Percentiles rank a stretch among this genome's conserved stretches.
phyloP scores from a whole-genome alignment of 192 early-diverging fungal species.

The Linnemannia elongata region DNA sequence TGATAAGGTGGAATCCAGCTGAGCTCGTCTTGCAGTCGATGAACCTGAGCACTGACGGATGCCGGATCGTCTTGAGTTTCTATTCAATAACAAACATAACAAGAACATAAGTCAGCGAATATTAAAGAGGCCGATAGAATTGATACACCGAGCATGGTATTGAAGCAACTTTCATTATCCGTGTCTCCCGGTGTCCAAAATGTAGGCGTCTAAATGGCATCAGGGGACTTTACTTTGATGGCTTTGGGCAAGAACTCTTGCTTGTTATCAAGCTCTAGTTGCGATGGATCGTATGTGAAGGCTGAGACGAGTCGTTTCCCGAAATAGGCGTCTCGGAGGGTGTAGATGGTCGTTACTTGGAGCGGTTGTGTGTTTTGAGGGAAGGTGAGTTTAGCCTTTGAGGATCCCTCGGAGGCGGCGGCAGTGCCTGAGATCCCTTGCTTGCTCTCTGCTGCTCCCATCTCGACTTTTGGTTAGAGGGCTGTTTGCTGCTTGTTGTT shows the following conservation, averaged over 20 bases:
- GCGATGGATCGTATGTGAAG: conserved; percentile 47
- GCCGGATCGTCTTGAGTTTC: conserved; percentile 55
- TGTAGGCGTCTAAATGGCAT: background rate
- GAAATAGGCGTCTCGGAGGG: conserved; percentile 35
- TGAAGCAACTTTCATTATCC: too few relatives aligned
- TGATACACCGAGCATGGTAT: too few relatives aligned
- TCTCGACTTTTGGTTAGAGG: background rate
- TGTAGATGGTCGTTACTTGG: conserved; percentile 32
- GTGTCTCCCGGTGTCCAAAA: too few relatives aligned
- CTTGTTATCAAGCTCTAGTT: conserved; percentile 46
- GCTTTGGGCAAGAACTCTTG: conserved; percentile 54
- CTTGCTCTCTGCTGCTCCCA: conserved; percentile 56
- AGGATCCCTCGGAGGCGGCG: conserved; percentile 26
- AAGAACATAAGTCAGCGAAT: background rate
- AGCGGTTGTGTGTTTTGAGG: conserved; percentile 27
- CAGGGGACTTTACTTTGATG: conserved; percentile 31
- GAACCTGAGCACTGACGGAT: conserved; percentile 52
- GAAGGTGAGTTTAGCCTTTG: conserved; percentile 40
- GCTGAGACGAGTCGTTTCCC: conserved; percentile 47
- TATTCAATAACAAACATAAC: background rate
- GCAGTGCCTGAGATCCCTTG: conserved; percentile 14
- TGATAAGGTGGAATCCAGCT: conserved; percentile 50
- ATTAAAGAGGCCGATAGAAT: background rate
- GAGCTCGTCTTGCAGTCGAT: conserved; percentile 52
- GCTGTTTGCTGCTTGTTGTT: background rate